Base-by-base conservation (phyloP, 148 eudicot genomes). In the Oxyria digyna region DNA sequence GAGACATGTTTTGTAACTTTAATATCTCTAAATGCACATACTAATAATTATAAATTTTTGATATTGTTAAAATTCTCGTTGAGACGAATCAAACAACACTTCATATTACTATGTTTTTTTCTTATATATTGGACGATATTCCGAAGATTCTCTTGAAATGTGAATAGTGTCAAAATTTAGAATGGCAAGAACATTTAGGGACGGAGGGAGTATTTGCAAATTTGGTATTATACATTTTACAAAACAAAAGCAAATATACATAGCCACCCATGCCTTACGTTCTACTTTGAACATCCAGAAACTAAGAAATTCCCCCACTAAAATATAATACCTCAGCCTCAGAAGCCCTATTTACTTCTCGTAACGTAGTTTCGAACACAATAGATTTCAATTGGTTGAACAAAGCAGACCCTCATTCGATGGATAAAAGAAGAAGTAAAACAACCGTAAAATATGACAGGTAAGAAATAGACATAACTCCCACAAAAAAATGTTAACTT, bases 401-500 rank as follows among this genome's bases (percentile, higher is more conserved):
- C 65, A 13, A 31, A 15, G 18, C 8, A 59, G 31, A 29, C 10
- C 29, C 62, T 52, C 35, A 11, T 8, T 29, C 12, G 18, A 57
- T 57, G 64, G 18, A 57, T 57, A 6, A 27, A 29, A 27, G 6
- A 57, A 15, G 5, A 57, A 13, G 18, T 6, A 14, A 55, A 24
- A 12, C 11, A 24, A 24, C 32, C 6, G 6, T 24, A 6, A 55
- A 24, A 24, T 24, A 55, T 24, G 62, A 23, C 15, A 11, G 8
- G 62, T 31, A 54, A 54, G 21, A 18, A 24, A 54, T 54, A 14
- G 31, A 12, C 7, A 57, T 27, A 57, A 4, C 27, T 26, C 8
- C 0, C 62, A 23, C 24, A 12, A 24, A 52, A 42, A 38, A 38
- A 20, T 29, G 23, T 15, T 64, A 62, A 85, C 97, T 84, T 80